Evolutionary conservation across 768 basidiomycete species (phyloP).

Genomic region (Obba rivulosa): DNA sequence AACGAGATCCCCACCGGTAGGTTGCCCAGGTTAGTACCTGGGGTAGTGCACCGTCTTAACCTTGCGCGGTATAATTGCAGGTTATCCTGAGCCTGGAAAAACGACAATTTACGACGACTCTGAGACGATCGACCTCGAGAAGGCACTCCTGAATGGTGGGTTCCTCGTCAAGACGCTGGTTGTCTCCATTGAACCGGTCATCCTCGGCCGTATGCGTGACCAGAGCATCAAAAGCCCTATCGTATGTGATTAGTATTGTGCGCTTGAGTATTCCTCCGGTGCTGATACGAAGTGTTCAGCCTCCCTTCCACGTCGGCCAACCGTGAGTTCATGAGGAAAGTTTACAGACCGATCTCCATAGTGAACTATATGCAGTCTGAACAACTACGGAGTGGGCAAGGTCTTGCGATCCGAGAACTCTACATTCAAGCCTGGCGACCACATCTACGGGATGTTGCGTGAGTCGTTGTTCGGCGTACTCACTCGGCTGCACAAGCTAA

Average conservation of each 20-base stretch:
- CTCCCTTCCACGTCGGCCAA: neutral
- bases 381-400: constrained; percentile 20
- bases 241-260: neutral
- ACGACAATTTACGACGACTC: constrained; percentile 22
- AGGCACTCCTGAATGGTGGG: constrained; percentile 21
- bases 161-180: constrained; percentile 24
- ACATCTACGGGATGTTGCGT: constrained; percentile 20
- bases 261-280: neutral
- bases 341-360: neutral
- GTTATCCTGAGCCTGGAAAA: constrained; percentile 25
- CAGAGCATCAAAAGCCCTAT: constrained; percentile 9
- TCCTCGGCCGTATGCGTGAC: constrained; percentile 14
- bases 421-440: constrained; percentile 17
- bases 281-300: neutral
- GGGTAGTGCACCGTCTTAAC: neutral
- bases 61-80: constrained; percentile 5
- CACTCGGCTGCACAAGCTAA: constrained; percentile 6
- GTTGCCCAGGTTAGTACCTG: constrained; percentile 1
- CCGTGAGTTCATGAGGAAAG: neutral
- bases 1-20: constrained; percentile 24
- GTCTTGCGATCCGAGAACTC: constrained; percentile 22
- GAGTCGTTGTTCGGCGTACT: constrained; percentile 14
- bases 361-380: constrained; percentile 14
- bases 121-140: constrained; percentile 24
- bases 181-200: constrained; percentile 18